Base-by-base conservation (phyloP, 495 filamentous ascomycete genomes). In the Filosporella fistucella region DNA sequence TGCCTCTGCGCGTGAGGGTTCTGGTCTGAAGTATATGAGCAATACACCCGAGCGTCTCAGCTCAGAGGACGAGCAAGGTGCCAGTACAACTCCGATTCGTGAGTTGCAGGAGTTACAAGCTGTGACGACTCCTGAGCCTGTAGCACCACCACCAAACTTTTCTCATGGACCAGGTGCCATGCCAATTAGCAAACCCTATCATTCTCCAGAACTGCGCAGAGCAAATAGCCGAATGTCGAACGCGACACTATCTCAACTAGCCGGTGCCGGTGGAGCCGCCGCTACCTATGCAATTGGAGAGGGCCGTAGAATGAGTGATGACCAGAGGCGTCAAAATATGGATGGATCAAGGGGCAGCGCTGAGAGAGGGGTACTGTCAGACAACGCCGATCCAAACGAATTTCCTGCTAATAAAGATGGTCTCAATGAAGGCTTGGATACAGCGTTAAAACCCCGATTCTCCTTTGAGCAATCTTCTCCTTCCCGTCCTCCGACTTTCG, bases 181-280 rank as follows among this genome's bases (percentile, higher is more conserved):
- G 47, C 90, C 90, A 6, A 64, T 68, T 10, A 81, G 74, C 24
- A 75, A 82, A 47, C 87, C 88, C 4, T 77, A 83, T 50, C 75
- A 82, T 35, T 80, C 85, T 23, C 74, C 82, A n/a, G 85, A 91
- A 52, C 70, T 89, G 63, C 80, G 85, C 39, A 77, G 80, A 46
- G 85, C 84, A 43, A 91, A 85, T 45, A 88, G 82, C 52, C 80
- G 88, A 10, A 80, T 96, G 65, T 95, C 91, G 18, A 71, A 78
- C 46, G 82, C 80, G 4, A 96, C 91, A 13, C 71, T 96, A 8
- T 72, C 81, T 1, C 88, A 95, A 57, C 60, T 96, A 40, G 76
- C 77, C 24, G 82, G 80, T 32, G 84, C 84, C 30, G 78, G 77
- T 13, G 76, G 71, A 16, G 57, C 63, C 47, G 68, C 52, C 23